Base-by-base conservation (phyloP, 768 basidiomycete species). In the Amanita muscaria region DNA sequence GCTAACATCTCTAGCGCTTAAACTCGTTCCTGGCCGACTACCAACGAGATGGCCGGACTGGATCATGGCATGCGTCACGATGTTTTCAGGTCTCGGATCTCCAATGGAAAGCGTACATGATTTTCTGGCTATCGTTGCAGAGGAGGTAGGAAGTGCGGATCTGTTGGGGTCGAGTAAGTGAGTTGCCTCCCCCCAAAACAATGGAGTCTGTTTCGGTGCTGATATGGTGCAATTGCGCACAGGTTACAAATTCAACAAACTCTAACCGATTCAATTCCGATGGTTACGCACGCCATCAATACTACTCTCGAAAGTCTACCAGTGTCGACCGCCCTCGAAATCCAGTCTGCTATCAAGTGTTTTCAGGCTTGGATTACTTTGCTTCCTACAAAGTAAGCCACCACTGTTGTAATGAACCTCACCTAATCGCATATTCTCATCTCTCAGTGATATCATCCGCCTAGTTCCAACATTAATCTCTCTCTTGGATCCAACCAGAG, bases 291-390 rank as follows among this genome's bases (percentile, higher is more conserved):
- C 47, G 80, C 82, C 9, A 72, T 96, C 34, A 69, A 67, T 4
- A 58, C 70, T 2, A 75, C 83, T 2, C 70, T 91, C 21, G 65
- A 62, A 2, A 59, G 49, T 30, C 59, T 55, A 9, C 43, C 58
- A 29, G 47, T 61, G 43, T 53, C 61, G 29, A 54, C 60, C n/a
- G n/a, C n/a, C 12, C 64, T 64, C 35, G 77, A 91, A 49, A 68
- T 84, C 0, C 72, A 73, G 14, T 77, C 87, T 0, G 86, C 88
- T 0, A 69, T 92, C 42, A 79, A 76, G 48, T 91, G 88, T 57
- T 64, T 93, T 2, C 80, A 88, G 56, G 79, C 85, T 2, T 97
- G 91, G 92, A 76, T 93, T 53, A 63, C 70, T 2, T 72, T 75
- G 27, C 61, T 93, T 8, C 80, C 76, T 19, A 72, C 76, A 47